Base-by-base conservation (phyloP, 306 rosid genomes). In the Leucaena leucocephala region DNA sequence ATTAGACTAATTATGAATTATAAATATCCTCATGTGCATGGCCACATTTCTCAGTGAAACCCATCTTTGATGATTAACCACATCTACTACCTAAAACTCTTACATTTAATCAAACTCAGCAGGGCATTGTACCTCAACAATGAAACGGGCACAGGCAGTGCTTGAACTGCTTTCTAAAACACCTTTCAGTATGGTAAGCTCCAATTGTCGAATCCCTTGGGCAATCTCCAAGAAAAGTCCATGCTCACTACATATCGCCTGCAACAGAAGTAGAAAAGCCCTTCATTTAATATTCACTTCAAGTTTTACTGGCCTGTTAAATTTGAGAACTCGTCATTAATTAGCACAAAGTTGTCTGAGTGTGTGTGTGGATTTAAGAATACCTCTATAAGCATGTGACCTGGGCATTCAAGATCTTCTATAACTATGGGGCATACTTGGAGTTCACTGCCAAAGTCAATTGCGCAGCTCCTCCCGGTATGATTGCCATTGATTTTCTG, bases 361-460 rank as follows among this genome's bases (percentile, higher is more conserved):
- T 3, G 64, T 0, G 3, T 4, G 34, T 3, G 36, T 0, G 7
- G 13, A 27, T 22, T 3, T 2, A 10, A 63, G 43, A 42, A 77
- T 71, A 92, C 98, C 97, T 95, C 90, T 64, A 92, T 87, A 71
- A 90, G 91, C 91, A 95, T 86, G 83, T 87, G 91, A 34, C 96
- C 98, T 9, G 92, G 72, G 80, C 80, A 58, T 77, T 87, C 94
- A 39, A 95, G 92, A 83, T 95, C 98, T 82, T 95, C 98, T 48
- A 95, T 91, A 27, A 92, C 88, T 58, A 95, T 90, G 67, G 98
- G 98, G 79, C 89, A 92, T 16, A 84, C 65, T 85, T 68, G 73
- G 55, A 12, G 88, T 33, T 84, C 91, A 62, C 80, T 84, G 46
- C 88, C 89, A 50, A 88, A 46, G 50, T 91, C 97, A 78, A 86